Percentiles rank a stretch among this genome's conserved stretches.
Conservation (phyloP, 148 eudicot species). For the Hydrangea macrophylla region DNA sequence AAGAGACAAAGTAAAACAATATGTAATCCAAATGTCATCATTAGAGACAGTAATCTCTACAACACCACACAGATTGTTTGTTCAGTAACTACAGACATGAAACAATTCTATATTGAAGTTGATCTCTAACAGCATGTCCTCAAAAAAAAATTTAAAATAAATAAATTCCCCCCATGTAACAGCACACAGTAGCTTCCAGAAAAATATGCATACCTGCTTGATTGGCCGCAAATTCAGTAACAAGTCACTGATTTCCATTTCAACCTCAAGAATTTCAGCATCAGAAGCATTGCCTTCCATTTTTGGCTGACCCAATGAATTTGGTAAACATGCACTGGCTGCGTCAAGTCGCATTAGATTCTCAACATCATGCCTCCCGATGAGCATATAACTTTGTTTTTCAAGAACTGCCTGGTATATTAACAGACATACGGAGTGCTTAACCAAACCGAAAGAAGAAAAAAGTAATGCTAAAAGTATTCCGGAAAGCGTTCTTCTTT, state of each 20-base stretch:
- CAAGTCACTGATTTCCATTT: conserved; percentile 74
- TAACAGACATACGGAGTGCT: no score
- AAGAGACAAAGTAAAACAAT: conserved; percentile 4
- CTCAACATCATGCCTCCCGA: conserved; percentile 95
- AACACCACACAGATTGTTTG: no score
- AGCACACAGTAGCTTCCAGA: neutral
- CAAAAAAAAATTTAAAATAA: no score
- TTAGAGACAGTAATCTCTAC: no score
- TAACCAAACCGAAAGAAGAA: neutral
- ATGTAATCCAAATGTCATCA: neutral
- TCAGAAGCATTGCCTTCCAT: conserved; percentile 47
- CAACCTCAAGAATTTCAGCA: conserved; percentile 63
- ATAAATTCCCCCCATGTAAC: neutral
- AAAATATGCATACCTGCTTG: conserved; percentile 65
- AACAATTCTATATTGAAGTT: no score
- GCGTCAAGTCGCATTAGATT: conserved; percentile 89
- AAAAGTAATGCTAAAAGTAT: no score
- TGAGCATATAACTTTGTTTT: conserved; percentile 97
- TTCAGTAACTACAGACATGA: no score
- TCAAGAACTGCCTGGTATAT: conserved; percentile 94
- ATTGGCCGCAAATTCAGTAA: conserved; percentile 78
- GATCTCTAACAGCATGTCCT: neutral
- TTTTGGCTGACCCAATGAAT: conserved; percentile 36
- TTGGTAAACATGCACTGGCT: conserved; percentile 76
- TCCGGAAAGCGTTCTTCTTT: no score